These are phyloP conservation scores for Xerocomellus chrysenteron DNA, from an alignment of 768 basidiomycete genomes.

Conservation along the genomic window DNA sequence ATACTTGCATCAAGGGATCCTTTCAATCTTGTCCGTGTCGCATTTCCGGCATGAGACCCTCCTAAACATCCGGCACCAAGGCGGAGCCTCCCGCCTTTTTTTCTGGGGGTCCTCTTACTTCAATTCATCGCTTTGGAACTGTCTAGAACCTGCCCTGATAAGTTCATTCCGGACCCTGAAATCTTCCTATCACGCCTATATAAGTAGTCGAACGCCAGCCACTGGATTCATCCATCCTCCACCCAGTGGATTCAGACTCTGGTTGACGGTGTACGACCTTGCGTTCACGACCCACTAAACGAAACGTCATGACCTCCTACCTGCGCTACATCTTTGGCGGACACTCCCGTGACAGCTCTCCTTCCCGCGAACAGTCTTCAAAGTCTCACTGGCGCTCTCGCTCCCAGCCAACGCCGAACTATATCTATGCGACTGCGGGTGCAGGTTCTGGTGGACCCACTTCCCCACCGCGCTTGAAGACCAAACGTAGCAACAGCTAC, in stretches of 20 bases:
- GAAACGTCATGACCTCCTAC: conserved; percentile 46
- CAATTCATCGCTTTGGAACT: conserved; percentile 24
- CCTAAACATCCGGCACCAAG: conserved; percentile 14
- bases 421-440: conserved; percentile 40
- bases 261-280: conserved; percentile 16
- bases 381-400: conserved; percentile 46
- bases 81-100: conserved; percentile 20
- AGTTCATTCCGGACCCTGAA: conserved; percentile 23
- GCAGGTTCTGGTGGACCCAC: conserved; percentile 31
- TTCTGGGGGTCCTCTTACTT: conserved; percentile 36
- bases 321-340: conserved; percentile 48
- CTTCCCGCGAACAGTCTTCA: conserved; percentile 27
- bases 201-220: conserved; percentile 15
- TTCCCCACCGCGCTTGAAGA: conserved; percentile 36
- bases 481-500: conserved; percentile 42
- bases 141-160: conserved; percentile 22
- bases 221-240: conserved; percentile 5
- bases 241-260: conserved; percentile 9
- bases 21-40: conserved; percentile 14
- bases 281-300: conserved; percentile 18
- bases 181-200: conserved; percentile 24
- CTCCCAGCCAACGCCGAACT: conserved; percentile 39
- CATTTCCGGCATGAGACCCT: conserved; percentile 23
- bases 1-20: conserved; percentile 9
- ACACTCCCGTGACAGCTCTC: conserved; percentile 26